Conservation (phyloP, 345 rosid genomes). For the Euphorbia pulcherrima region DNA sequence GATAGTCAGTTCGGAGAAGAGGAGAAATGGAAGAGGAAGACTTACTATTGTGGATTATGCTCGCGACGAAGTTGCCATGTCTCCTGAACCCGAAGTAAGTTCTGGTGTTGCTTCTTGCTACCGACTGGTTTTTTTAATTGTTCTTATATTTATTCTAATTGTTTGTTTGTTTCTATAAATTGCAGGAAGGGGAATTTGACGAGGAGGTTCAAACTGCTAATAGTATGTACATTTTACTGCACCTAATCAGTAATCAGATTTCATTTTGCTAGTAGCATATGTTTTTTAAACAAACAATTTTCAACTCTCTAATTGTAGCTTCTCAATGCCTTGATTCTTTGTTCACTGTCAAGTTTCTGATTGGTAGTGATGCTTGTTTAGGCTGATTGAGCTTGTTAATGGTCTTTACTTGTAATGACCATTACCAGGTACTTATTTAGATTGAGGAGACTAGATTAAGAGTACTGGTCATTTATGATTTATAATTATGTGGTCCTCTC, state of each 20-base stretch:
- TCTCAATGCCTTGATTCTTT: background rate
- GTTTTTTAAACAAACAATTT: background rate
- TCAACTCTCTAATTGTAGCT: background rate
- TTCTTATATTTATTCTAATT: background rate
- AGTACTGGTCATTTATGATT: background rate
- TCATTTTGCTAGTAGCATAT: background rate
- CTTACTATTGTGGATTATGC: slow-evolving; percentile 61
- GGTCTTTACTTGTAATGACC: background rate
- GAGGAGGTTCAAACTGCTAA: slow-evolving; percentile 21
- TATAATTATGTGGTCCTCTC: background rate
- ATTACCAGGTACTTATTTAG: background rate
- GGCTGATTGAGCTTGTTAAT: background rate
- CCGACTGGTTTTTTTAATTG: background rate
- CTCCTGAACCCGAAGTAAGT: slow-evolving; percentile 61
- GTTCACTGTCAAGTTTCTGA: background rate
- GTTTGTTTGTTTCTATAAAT: slow-evolving; percentile 18
- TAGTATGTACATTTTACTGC: slow-evolving; percentile 26
- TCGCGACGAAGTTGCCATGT: slow-evolving; percentile 63
- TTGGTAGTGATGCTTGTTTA: background rate
- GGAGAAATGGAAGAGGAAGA: slow-evolving; percentile 36
- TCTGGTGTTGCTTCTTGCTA: background rate
- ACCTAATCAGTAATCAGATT: background rate
- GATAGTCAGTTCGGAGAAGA: slow-evolving; percentile 16
- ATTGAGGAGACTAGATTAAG: background rate
- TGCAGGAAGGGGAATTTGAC: slow-evolving; percentile 51